Conservation (phyloP, 805 yeast genomes). For the Suhomyces canberraensis region DNA sequence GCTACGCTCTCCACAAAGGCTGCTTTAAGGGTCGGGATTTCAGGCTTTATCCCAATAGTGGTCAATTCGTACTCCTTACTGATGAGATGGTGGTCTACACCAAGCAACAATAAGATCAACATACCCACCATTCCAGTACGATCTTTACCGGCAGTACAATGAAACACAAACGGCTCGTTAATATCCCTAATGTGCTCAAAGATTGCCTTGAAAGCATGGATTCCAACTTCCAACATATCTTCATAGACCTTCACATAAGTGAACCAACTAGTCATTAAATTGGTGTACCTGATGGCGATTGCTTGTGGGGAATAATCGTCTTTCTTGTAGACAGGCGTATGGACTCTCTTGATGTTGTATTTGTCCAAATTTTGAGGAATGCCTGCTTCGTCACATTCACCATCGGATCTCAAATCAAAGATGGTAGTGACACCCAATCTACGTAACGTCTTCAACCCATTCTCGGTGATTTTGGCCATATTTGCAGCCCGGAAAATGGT, state of each 20-base stretch:
- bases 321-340: conserved; percentile 54
- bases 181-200: conserved; percentile 56
- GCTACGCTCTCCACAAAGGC: conserved; percentile 32
- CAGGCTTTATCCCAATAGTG: conserved; percentile 56
- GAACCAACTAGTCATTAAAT: conserved; percentile 55
- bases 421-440: conserved; percentile 49
- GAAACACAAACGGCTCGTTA: conserved; percentile 52
- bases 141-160: conserved; percentile 87
- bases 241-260: conserved; percentile 64
- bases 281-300: conserved; percentile 52
- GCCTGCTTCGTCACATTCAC: conserved; percentile 51
- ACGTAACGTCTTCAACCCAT: conserved; percentile 43
- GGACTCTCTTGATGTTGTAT: conserved; percentile 46
- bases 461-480: conserved; percentile 47
- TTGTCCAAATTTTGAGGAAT: conserved; percentile 32
- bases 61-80: conserved; percentile 79
- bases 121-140: conserved; percentile 76
- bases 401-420: conserved; percentile 65
- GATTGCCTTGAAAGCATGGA: conserved; percentile 44
- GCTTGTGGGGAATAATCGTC: conserved; percentile 63
- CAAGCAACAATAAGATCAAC: conserved; percentile 58
- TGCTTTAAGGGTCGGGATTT: conserved; percentile 36
- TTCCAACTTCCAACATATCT: conserved; percentile 52
- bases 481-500: conserved; percentile 63
- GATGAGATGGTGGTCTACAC: conserved; percentile 62